phyloP scores from a whole-genome alignment of 2,329 filamentous ascomycete species.

The Emydomyces testavorans region DNA sequence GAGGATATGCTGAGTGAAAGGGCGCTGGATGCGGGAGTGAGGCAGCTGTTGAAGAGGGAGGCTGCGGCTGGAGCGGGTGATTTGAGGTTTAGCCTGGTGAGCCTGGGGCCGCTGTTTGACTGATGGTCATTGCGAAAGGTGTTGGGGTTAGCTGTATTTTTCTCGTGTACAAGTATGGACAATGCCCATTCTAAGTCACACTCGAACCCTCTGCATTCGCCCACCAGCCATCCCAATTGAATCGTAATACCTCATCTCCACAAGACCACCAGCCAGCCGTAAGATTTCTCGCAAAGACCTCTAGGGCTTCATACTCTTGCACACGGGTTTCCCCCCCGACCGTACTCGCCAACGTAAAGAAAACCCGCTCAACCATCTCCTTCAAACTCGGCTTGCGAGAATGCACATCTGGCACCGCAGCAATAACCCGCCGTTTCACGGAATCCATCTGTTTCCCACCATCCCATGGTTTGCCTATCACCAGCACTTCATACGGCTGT shows the following conservation, averaged over 20 bases:
- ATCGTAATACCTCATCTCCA: constrained; percentile 52
- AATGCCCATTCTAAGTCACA: background rate
- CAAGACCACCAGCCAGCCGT: constrained; percentile 51
- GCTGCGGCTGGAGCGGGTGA: constrained; percentile 44
- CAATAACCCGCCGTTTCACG: constrained; percentile 42
- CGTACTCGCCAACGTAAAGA: constrained; percentile 24
- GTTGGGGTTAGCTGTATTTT: no score
- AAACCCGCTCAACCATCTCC: constrained; percentile 40
- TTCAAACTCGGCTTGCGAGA: constrained; percentile 55
- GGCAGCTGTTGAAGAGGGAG: constrained; percentile 49
- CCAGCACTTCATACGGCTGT: constrained; percentile 51
- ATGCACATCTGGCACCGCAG: constrained; percentile 51
- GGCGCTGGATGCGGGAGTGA: constrained; percentile 60
- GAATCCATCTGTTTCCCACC: constrained; percentile 8
- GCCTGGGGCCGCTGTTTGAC: constrained; percentile 46
- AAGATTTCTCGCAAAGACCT: constrained; percentile 50
- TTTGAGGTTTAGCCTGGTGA: constrained; percentile 53
- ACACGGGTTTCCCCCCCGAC: constrained; percentile 10
- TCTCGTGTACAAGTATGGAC: background rate
- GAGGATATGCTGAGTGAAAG: constrained; percentile 66
- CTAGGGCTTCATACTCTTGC: constrained; percentile 40
- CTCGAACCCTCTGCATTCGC: constrained; percentile 1
- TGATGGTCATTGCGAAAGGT: no score
- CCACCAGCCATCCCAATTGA: constrained; percentile 47
- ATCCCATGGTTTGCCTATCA: constrained; percentile 29